phyloP scores from a whole-genome alignment of 306 rosid genomes.

The Pterocarpus macrocarpus region DNA sequence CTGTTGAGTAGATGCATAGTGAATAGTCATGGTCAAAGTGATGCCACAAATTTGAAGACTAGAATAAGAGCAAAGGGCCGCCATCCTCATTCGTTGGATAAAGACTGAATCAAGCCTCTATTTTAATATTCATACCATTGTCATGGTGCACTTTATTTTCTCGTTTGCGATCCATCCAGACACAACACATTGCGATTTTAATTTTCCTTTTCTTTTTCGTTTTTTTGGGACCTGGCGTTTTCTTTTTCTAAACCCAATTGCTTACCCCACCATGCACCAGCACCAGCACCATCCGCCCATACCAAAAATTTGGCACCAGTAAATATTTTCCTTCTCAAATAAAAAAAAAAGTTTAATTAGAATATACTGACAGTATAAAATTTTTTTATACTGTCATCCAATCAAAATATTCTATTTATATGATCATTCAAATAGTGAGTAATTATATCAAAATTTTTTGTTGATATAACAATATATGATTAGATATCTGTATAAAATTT shows the following conservation, averaged over 20 bases:
- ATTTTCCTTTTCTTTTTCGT: too few relatives aligned
- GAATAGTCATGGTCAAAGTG: conserved; percentile 33
- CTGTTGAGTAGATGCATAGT: not conserved
- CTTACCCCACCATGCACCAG: not conserved
- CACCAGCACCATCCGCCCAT: not conserved
- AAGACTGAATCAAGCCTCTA: conserved; percentile 12
- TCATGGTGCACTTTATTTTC: not conserved
- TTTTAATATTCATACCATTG: not conserved
- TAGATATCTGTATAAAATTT: too few relatives aligned
- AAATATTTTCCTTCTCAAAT: not conserved
- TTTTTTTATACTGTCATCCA: too few relatives aligned
- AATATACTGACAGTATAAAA: too few relatives aligned
- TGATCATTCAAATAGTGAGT: too few relatives aligned
- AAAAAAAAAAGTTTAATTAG: too few relatives aligned
- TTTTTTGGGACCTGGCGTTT: too few relatives aligned
- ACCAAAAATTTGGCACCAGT: not conserved
- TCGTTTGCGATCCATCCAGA: not conserved
- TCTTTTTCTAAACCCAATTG: not conserved
- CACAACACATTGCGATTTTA: too few relatives aligned
- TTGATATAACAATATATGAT: too few relatives aligned
- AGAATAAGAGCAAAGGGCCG: not conserved
- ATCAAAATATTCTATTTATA: too few relatives aligned
- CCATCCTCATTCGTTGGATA: conserved; percentile 18
- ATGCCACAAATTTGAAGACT: not conserved
- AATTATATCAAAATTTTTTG: too few relatives aligned